A percentile compares a stretch with the other conserved stretches of the same genome.
These are phyloP conservation scores for Hordeum vulgare DNA, from an alignment of 176 grass and related monocot genomes.

Conservation along the genomic window DNA sequence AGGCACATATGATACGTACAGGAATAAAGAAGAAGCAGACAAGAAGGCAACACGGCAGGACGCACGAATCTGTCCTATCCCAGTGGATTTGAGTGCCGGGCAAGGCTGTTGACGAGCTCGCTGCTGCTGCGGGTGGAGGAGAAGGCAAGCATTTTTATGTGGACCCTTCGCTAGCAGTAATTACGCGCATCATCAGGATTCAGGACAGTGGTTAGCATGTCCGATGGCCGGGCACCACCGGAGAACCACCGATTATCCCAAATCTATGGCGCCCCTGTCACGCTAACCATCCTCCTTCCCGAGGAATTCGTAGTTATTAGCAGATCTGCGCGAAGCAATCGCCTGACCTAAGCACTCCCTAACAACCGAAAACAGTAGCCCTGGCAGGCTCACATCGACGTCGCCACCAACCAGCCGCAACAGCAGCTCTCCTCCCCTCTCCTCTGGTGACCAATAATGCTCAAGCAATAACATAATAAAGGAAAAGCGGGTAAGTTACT, in stretches of 20 bases:
- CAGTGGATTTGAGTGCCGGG: constrained; percentile 36
- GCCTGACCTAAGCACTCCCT: constrained; percentile 20
- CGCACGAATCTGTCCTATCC: constrained; percentile 38
- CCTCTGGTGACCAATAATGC: neutral
- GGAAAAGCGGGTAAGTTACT: neutral
- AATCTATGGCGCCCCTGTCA: constrained; percentile 10
- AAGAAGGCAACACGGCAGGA: neutral
- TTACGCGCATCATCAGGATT: constrained; percentile 17
- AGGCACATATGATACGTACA: constrained; percentile 19
- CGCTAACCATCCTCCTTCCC: neutral
- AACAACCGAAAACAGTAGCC: neutral
- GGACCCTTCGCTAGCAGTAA: constrained; percentile 18
- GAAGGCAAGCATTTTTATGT: constrained; percentile 36
- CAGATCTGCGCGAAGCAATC: constrained; percentile 27
- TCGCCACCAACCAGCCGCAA: constrained; percentile 4
- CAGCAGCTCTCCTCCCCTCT: neutral
- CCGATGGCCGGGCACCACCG: neutral
- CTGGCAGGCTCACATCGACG: neutral
- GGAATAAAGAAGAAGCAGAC: neutral
- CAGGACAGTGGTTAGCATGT: constrained; percentile 63
- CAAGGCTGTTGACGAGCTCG: constrained; percentile 34
- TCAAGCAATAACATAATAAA: neutral
- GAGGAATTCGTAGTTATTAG: constrained; percentile 9
- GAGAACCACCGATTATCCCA: constrained; percentile 27
- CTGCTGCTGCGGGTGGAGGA: constrained; percentile 43